Percentiles rank a stretch among this genome's conserved stretches.
phyloP scores from a whole-genome alignment of 2,329 filamentous ascomycete genomes.

The Exophiala phaeomuriformis region DNA sequence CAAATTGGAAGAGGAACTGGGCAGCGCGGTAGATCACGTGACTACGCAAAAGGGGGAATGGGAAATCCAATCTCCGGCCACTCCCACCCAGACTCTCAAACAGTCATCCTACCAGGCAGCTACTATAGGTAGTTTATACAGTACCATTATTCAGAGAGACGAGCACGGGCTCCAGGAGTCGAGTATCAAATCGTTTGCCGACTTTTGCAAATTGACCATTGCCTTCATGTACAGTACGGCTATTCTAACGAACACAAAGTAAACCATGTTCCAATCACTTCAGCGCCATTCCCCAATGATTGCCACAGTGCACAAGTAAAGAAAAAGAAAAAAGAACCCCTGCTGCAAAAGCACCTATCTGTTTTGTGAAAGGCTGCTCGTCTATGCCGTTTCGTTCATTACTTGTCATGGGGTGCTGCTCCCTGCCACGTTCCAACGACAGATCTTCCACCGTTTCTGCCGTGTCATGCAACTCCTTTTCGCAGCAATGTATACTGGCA shows the following conservation, averaged over 20 bases:
- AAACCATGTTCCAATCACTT: conserved; percentile 5
- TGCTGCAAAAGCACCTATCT: conserved; percentile 10
- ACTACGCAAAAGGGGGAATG: no score
- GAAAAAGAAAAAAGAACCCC: neutral
- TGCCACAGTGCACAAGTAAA: neutral
- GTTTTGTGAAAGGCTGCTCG: conserved; percentile 14
- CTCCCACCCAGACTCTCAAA: no score
- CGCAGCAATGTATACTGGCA: conserved; percentile 5
- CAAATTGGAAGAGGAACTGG: no score
- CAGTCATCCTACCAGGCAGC: no score
- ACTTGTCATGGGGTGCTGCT: conserved; percentile 11
- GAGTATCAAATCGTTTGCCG: neutral
- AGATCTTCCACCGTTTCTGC: no score
- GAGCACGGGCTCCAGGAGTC: no score
- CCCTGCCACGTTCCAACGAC: conserved; percentile 5
- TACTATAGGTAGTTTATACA: no score
- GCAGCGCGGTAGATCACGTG: no score
- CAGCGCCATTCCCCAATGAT: conserved; percentile 10
- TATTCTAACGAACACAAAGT: conserved; percentile 22
- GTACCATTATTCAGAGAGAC: no score
- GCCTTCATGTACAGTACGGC: conserved; percentile 22
- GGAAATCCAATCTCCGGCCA: no score
- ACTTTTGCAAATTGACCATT: conserved; percentile 6
- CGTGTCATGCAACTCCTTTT: conserved; percentile 5
- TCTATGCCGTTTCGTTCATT: conserved; percentile 28